Percentiles rank a stretch among this genome's conserved stretches.
Conservation (phyloP, 257 asterid species). For the Solanum okadae region DNA sequence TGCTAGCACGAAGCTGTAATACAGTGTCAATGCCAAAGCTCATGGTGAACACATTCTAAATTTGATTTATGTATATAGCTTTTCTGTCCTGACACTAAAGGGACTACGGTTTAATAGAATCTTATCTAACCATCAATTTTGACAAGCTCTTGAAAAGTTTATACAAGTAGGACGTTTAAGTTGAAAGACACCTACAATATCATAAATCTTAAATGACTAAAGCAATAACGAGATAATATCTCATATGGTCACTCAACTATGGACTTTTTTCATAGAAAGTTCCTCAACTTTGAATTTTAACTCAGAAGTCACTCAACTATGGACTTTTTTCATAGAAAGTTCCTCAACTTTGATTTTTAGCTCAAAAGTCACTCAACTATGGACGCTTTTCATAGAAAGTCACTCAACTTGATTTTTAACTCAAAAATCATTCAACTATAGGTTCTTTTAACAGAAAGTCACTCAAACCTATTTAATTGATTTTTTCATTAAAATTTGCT, state of each 20-base stretch:
- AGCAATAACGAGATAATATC: not conserved
- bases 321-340: no score
- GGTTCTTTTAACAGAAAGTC: no score
- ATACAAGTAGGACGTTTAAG: not conserved
- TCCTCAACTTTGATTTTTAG: no score
- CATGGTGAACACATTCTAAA: not conserved
- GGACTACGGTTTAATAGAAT: not conserved
- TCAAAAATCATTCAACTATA: no score
- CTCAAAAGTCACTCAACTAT: no score
- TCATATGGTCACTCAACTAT: not conserved
- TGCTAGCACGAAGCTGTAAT: not conserved
- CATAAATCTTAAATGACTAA: not conserved
- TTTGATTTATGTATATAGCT: not conserved
- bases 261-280: not conserved
- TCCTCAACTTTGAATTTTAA: no score
- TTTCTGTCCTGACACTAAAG: not conserved
- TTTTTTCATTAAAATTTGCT: not conserved
- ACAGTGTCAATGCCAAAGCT: not conserved
- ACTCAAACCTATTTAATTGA: not conserved
- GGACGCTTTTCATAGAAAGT: no score
- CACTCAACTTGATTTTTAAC: no score
- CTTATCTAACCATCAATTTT: not conserved
- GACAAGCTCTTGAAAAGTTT: not conserved
- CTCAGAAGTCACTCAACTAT: no score
- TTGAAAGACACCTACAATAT: not conserved